Conservation (phyloP, 2,329 filamentous ascomycete species). For the Penicillium janthinellum region DNA sequence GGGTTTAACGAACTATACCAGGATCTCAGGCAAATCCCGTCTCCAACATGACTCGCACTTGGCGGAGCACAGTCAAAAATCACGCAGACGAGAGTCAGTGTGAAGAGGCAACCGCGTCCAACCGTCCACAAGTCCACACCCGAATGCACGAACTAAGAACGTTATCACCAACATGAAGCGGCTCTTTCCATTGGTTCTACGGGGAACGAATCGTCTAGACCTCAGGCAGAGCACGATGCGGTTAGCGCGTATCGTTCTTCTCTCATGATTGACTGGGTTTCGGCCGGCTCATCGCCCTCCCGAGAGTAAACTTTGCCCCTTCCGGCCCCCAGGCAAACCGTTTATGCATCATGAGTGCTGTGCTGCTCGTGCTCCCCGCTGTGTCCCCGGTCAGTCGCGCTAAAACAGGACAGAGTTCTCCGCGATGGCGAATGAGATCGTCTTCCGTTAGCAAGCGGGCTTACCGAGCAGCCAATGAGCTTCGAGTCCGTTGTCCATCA, state of each 20-base stretch:
- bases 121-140: background rate
- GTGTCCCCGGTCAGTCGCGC: background rate
- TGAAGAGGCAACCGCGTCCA: background rate
- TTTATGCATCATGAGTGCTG: background rate
- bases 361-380: background rate
- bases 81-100: background rate
- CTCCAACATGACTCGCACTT: background rate
- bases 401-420: background rate
- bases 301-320: background rate
- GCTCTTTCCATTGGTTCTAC: slow-evolving; percentile 4
- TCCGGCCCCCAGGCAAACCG: slow-evolving; percentile 1
- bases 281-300: background rate
- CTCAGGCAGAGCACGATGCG: background rate
- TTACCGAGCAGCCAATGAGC: background rate
- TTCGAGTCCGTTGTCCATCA: background rate
- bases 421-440: background rate
- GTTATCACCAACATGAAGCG: slow-evolving; percentile 9
- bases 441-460: background rate
- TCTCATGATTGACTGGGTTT: slow-evolving; percentile 9
- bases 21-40: background rate
- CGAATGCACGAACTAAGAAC: background rate
- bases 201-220: background rate
- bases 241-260: slow-evolving; percentile 10
- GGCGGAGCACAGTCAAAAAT: background rate
- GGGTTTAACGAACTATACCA: slow-evolving; percentile 1